Base-by-base conservation (phyloP, 768 basidiomycete genomes). In the Tephrocybe sp. region DNA sequence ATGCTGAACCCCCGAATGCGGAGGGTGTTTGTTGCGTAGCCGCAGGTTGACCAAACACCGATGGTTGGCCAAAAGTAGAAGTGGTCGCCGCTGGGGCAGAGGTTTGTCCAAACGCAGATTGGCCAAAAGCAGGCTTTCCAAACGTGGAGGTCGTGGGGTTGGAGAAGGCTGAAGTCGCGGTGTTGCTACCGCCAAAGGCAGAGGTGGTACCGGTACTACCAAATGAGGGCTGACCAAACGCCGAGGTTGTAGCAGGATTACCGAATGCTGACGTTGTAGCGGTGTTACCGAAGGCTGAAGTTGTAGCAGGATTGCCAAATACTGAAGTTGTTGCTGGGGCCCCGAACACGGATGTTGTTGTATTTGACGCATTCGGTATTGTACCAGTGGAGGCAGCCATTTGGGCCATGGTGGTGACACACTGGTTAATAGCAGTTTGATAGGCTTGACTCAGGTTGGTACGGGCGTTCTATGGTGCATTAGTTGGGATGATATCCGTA, bases 401-500 rank as follows among this genome's bases (percentile, higher is more conserved):
- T 61, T 59, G 45, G 56, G 17, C 53, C 14, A 65, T 48, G 14
- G 55, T 34, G 14, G 61, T 39, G n/a, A 57, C 42, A 23, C 74
- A 78, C 51, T 74, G 70, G 55, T 75, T 76, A 9, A 67, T 49
- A 1, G 85, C 84, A 58, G 80, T 76, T 12, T 84, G 75, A 48
- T 75, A 81, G 0, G 77, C 70, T 57, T 81, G 74, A 45, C 62
- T 59, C 12, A 77, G 47, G 55, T 86, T 86, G 32, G 62, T 62
- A 12, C 75, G 71, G 2, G 77, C 80, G 50, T 78, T 80, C 71
- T 81, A 48, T 24, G 10, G 9, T 12, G 18, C 28, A 14, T 30
- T 21, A 28, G 18, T 39, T 39, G n/a, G 18, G 12, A 39, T 9
- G 18, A 4, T 5, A 21, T 5, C 20, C 17, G n/a, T 5, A 21